phyloP scores from a whole-genome alignment of 1,284 basidiomycete genomes.

The Coriolopsis trogii region DNA sequence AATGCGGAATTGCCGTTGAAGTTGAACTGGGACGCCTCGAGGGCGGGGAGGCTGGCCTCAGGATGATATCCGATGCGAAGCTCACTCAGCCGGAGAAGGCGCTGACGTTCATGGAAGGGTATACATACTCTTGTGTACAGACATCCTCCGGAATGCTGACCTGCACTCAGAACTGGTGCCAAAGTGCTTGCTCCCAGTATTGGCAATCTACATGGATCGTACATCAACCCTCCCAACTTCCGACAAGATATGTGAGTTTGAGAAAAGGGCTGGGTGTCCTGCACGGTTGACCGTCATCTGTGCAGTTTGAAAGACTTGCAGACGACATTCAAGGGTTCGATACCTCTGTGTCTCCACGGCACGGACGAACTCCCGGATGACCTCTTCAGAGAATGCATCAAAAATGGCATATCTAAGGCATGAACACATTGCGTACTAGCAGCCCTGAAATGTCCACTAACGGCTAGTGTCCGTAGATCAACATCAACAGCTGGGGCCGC shows the following conservation, averaged over 20 bases:
- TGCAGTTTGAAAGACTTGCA: constrained; percentile 41
- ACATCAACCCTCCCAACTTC: constrained; percentile 50
- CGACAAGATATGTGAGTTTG: constrained; percentile 44
- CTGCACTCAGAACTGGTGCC: constrained; percentile 42
- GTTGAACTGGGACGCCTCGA: constrained; percentile 56
- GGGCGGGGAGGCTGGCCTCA: constrained; percentile 49
- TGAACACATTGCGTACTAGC: no score
- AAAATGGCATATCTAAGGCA: constrained; percentile 50
- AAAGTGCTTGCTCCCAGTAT: constrained; percentile 51
- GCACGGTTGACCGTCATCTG: background rate
- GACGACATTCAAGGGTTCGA: constrained; percentile 37
- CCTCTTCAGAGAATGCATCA: constrained; percentile 47
- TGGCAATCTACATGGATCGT: constrained; percentile 51
- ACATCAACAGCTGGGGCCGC: constrained; percentile 51
- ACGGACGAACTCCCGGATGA: constrained; percentile 49
- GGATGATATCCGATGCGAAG: constrained; percentile 50
- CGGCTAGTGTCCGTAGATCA: no score
- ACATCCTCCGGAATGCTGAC: background rate
- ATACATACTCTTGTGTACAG: background rate
- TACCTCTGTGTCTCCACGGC: constrained; percentile 49
- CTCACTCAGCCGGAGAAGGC: constrained; percentile 50
- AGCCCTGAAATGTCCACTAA: no score
- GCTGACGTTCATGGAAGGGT: constrained; percentile 46
- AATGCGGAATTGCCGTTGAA: constrained; percentile 47
- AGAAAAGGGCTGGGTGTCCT: background rate